Conservation (phyloP, 305 asterid species). For the Ruellia speciosa region DNA sequence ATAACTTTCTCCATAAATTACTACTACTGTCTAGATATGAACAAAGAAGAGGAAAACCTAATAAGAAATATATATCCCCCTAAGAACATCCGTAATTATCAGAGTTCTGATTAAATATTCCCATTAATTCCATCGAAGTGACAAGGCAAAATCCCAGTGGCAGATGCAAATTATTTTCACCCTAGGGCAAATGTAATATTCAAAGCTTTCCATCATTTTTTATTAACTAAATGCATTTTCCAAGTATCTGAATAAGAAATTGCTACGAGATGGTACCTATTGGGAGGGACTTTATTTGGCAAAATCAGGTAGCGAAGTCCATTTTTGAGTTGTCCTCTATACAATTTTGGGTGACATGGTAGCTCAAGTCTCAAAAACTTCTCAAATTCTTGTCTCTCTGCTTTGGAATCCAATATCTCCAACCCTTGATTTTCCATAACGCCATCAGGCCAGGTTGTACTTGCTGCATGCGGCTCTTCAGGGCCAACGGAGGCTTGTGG, state of each 20-base stretch:
- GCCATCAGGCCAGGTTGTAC: conserved; percentile 89
- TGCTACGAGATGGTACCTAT: conserved; percentile 43
- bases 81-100: background rate
- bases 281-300: conserved; percentile 95
- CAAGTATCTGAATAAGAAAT: too few relatives aligned
- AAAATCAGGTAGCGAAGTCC: conserved; percentile 90
- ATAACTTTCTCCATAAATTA: background rate
- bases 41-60: background rate
- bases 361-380: conserved; percentile 57
- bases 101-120: background rate
- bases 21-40: background rate
- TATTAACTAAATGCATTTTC: too few relatives aligned
- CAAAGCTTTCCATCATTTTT: background rate
- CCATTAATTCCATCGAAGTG: background rate
- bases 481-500: conserved; percentile 84
- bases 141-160: background rate
- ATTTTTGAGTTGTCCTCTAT: conserved; percentile 85
- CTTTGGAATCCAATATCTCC: conserved; percentile 52
- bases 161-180: background rate
- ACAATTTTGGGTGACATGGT: conserved; percentile 89
- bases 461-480: conserved; percentile 97
- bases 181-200: background rate
- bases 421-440: conserved; percentile 58
- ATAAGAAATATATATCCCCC: background rate
- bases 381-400: conserved; percentile 54